phyloP scores from a whole-genome alignment of 202 grass and related monocot species.

The Alloteropsis angusta region DNA sequence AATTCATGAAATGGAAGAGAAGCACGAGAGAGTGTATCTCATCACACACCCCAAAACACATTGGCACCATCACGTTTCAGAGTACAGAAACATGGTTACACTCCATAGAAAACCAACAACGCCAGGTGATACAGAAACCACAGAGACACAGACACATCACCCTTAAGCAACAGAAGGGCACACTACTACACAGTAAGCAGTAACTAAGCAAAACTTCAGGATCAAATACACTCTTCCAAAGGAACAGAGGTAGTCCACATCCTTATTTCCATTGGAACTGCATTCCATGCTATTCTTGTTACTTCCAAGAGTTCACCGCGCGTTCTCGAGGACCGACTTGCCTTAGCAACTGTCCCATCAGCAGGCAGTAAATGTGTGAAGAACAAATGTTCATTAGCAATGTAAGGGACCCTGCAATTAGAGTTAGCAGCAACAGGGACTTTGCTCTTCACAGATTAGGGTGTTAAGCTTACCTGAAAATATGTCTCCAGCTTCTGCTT shows the following conservation, averaged over 20 bases:
- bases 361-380: not conserved
- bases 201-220: constrained; percentile 18
- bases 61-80: constrained; percentile 4
- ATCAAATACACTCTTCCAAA: not conserved
- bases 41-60: not conserved
- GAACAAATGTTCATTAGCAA: not conserved
- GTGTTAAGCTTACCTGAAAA: constrained; percentile 38
- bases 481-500: constrained; percentile 65
- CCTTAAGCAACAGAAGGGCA: not conserved
- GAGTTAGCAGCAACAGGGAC: not conserved
- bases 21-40: not conserved
- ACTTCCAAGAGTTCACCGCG: constrained; percentile 37
- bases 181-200: no score
- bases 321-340: constrained; percentile 34
- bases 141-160: not conserved
- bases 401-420: not conserved
- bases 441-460: not conserved
- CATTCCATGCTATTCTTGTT: constrained; percentile 15
- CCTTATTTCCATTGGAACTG: constrained; percentile 1
- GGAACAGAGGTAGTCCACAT: not conserved
- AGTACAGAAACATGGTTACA: not conserved
- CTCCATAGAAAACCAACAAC: not conserved
- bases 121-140: constrained; percentile 1
- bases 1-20: not conserved
- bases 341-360: constrained; percentile 37